A percentile compares a stretch with the other conserved stretches of the same genome.
Conservation (phyloP, 345 rosid genomes). For the Citrus cavaleriei region DNA sequence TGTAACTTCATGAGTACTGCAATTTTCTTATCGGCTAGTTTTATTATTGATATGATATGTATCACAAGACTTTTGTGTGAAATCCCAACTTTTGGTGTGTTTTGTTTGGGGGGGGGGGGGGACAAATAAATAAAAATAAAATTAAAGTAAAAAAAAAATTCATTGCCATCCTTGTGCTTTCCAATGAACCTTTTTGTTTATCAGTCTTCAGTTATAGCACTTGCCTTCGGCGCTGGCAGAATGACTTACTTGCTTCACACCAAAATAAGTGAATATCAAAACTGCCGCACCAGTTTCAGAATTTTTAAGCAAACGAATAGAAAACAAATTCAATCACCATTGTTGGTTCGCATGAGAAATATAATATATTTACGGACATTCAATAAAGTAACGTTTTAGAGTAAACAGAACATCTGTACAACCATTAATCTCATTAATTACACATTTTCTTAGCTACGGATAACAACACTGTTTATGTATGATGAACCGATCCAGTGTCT, state of each 20-base stretch:
- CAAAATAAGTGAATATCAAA: too few relatives aligned
- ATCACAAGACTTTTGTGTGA: background rate
- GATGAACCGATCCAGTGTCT: slow-evolving; percentile 4
- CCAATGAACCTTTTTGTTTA: too few relatives aligned
- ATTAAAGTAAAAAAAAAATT: too few relatives aligned
- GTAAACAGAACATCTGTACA: slow-evolving; percentile 2
- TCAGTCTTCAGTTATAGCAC: too few relatives aligned
- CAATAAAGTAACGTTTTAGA: too few relatives aligned
- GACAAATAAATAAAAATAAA: too few relatives aligned
- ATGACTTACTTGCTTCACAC: too few relatives aligned
- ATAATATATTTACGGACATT: background rate
- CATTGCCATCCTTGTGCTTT: background rate
- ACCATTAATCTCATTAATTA: background rate
- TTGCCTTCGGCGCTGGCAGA: too few relatives aligned
- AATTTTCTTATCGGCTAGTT: background rate
- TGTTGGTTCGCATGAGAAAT: background rate
- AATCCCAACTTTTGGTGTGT: too few relatives aligned
- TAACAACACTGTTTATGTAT: too few relatives aligned
- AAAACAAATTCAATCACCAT: background rate
- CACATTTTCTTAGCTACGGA: too few relatives aligned
- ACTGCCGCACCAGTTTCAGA: background rate
- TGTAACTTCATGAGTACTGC: background rate
- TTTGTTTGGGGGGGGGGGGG: too few relatives aligned
- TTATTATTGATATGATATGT: background rate
- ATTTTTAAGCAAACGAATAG: background rate